Evolutionary conservation across 495 filamentous ascomycete genomes (phyloP), one percentile per base, ranked within the genome.

Genomic region (Xylaria curta): DNA sequence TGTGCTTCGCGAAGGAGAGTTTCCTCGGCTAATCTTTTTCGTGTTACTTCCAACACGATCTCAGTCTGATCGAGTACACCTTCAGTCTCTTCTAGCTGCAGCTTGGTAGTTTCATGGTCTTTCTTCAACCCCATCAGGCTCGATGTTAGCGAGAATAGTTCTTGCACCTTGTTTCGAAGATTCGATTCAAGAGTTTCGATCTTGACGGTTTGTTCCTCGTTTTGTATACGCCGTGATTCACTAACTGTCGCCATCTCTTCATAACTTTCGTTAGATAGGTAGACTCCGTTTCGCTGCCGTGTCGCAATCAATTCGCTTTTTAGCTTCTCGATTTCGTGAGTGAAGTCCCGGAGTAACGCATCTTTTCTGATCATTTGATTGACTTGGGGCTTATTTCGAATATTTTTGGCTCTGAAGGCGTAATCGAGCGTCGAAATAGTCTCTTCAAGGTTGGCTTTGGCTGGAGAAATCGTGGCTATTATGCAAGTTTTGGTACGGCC

Each of bases 401-500:
- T 99, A 76, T 98, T 97, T 83, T 99, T 99, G 3, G 97, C 96
- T 26, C 96, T 88, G 79, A 98, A 97, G 12, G 96, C 97, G 78
- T 99, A 99, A 79, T 99, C 96, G 3, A 99, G 86, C 0, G 97
- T 98, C 2, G 95, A 98, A 63, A 98, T 98, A 0, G 96, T 99
- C 79, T 99, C 96, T 76, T 99, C 96, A 17, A 98, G 86, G 76
- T 98, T 99, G 82, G 90, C 94, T 78, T 94, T 94, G 7, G 94
- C 93, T 8, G 97, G 94, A 1, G 96, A 98, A 56, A 99, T 88
- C 0, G 97, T 99, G 4, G 96, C 97, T 75, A 99, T 98, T 74
- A 99, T 99, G 82, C 96, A 98, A 4, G 96, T 99, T 79, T 98
- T 99, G 10, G 96, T 99, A 60, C 90, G 90, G 13, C 96, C 96